Base-by-base conservation (phyloP, 208 protist genomes). In the Trypanosomatidae sp. region DNA sequence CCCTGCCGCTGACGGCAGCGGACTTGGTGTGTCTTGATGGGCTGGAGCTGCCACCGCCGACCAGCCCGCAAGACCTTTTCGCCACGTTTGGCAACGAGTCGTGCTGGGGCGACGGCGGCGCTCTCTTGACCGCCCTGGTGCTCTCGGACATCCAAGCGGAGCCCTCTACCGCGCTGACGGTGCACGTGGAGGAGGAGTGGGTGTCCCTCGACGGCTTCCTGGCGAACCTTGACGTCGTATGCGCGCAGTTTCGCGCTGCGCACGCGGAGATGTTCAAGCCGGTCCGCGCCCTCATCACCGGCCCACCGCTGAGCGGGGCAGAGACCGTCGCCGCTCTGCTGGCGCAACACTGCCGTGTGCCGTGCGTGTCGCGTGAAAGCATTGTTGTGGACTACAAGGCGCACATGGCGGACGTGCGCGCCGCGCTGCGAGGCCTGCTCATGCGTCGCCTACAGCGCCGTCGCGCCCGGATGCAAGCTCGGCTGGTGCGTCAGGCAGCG, bases 141-240 rank as follows among this genome's bases (percentile, higher is more conserved):
- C 79, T 88, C 13, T 80, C 81, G 41, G 87, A 98, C 77, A 70
- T 98, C 15, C 85, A 84, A 53, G 81, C 91, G 59, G 86, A 96
- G 53, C 81, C 91, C 12, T 78, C 75, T 25, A 81, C 84, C 9
- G 86, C 87, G 52, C 72, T 92, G 46, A 73, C 77, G 47, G 60
- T 95, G 9, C 80, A 92, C 70, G 52, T 81, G 8, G 96, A 97
- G 56, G 85, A 88, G 28, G 84, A 94, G 22, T 97, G 92, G 92
- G 77, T 88, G 30, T 80, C 89, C 17, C 36, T 92, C 41, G 90
- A 89, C 1, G 96, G 96, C 30, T 89, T 98, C 69, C 73, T 88
- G 30, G 82, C 86, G 47, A 75, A 71, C 69, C 79, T 96, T 44
- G 84, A 91, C 62, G 77, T 87, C 43, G 77, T 96, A 33, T 84